phyloP scores from a whole-genome alignment of 2,329 filamentous ascomycete genomes.

The Diaporthe sp. region DNA sequence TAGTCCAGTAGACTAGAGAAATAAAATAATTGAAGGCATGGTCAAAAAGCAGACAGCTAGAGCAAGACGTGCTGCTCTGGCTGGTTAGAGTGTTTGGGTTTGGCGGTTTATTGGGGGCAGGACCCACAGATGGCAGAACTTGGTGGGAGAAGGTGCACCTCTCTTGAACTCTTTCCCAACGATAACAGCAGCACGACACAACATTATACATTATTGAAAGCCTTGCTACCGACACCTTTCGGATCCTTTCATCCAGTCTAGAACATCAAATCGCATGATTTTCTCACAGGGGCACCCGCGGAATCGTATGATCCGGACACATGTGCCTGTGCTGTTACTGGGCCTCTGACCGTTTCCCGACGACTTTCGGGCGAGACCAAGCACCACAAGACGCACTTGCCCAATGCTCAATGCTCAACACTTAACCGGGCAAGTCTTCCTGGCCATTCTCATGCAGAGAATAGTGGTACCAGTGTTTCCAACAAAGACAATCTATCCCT shows the following conservation, averaged over 20 bases:
- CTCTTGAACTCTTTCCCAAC: slow-evolving; percentile 1
- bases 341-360: slow-evolving; percentile 24
- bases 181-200: background rate
- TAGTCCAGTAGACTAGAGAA: no score
- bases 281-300: background rate
- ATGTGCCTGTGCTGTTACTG: background rate
- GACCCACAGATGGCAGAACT: background rate
- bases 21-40: no score
- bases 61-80: background rate
- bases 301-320: slow-evolving; percentile 27
- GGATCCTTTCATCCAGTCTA: background rate
- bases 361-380: slow-evolving; percentile 34
- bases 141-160: background rate
- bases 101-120: background rate
- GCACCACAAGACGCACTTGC: background rate
- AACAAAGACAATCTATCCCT: background rate
- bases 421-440: background rate
- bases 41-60: background rate
- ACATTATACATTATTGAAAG: background rate
- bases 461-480: background rate
- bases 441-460: background rate
- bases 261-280: background rate
- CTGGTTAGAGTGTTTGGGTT: no score
- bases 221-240: background rate
- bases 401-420: background rate